Conservation (phyloP, 371 early-diverging fungal species). For the Mucor velutinosus region DNA sequence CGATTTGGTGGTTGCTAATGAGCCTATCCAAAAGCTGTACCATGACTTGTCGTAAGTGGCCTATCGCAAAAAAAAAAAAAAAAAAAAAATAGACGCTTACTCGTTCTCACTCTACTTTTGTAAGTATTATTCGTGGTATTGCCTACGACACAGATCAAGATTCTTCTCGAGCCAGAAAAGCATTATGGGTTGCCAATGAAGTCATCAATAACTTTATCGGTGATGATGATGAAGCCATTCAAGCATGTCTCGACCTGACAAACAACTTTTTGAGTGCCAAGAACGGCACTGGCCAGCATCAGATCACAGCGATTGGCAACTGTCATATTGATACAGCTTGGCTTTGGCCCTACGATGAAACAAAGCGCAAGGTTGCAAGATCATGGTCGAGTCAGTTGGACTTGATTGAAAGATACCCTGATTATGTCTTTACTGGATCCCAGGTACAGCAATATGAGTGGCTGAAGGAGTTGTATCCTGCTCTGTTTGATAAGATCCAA, state of each 20-base stretch:
- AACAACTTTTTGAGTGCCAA: slow-evolving; percentile 62
- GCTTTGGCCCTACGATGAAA: slow-evolving; percentile 96
- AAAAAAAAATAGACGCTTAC: no score
- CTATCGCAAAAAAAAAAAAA: not conserved
- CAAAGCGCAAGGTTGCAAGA: slow-evolving; percentile 93
- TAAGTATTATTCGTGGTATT: slow-evolving; percentile 72
- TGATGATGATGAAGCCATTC: slow-evolving; percentile 57
- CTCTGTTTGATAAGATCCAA: slow-evolving; percentile 77
- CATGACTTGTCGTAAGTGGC: slow-evolving; percentile 61
- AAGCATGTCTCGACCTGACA: slow-evolving; percentile 59
- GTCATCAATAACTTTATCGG: slow-evolving; percentile 76
- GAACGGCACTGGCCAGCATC: slow-evolving; percentile 63
- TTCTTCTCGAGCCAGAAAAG: slow-evolving; percentile 63
- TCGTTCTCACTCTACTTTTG: not conserved
- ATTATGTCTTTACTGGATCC: slow-evolving; percentile 89
- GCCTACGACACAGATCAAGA: slow-evolving; percentile 73
- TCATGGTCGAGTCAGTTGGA: slow-evolving; percentile 89
- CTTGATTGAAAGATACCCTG: slow-evolving; percentile 86
- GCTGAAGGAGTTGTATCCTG: slow-evolving; percentile 83
- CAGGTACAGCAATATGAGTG: slow-evolving; percentile 95
- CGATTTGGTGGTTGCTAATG: slow-evolving; percentile 74
- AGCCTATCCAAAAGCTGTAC: slow-evolving; percentile 65
- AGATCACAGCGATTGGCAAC: slow-evolving; percentile 82
- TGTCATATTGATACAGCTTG: slow-evolving; percentile 84
- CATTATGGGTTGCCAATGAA: slow-evolving; percentile 78